Evolutionary conservation across 2,329 filamentous ascomycete genomes (phyloP).

Genomic region (Bipolaris zeicola): DNA sequence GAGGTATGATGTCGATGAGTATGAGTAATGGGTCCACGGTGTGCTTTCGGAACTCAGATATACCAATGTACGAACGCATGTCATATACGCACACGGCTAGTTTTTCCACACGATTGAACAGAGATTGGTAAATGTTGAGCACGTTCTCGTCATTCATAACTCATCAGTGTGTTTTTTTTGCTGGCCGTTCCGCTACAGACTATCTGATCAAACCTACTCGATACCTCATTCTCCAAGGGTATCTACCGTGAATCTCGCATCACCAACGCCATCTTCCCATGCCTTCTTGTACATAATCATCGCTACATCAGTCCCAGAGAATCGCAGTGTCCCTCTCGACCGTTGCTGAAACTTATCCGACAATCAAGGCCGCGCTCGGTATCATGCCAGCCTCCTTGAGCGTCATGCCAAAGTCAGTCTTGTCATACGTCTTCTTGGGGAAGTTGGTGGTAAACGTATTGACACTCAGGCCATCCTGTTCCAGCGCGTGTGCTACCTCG

Average conservation of each 20-base stretch:
- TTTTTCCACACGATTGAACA: not conserved
- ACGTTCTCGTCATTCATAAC: not conserved
- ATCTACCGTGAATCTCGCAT: conserved; percentile 6
- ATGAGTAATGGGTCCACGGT: conserved; percentile 30
- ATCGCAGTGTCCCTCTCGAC: not conserved
- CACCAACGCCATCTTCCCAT: conserved; percentile 2
- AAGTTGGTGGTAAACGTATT: conserved; percentile 84
- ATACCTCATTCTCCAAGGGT: conserved; percentile 1
- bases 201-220: not conserved
- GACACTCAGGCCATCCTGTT: conserved; percentile 73
- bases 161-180: not conserved
- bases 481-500: conserved; percentile 80
- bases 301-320: not conserved
- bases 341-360: conserved; percentile 49
- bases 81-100: not conserved
- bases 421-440: conserved; percentile 77
- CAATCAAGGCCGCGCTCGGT: conserved; percentile 87
- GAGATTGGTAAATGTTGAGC: not conserved
- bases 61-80: not conserved
- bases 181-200: not conserved
- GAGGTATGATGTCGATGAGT: conserved; percentile 48
- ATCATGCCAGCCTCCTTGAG: conserved; percentile 90
- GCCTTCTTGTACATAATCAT: not conserved
- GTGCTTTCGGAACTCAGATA: not conserved
- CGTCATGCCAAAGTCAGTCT: conserved; percentile 81